Conservation (phyloP, 2,329 filamentous ascomycete genomes). For the Sclerotinia subarctica region DNA sequence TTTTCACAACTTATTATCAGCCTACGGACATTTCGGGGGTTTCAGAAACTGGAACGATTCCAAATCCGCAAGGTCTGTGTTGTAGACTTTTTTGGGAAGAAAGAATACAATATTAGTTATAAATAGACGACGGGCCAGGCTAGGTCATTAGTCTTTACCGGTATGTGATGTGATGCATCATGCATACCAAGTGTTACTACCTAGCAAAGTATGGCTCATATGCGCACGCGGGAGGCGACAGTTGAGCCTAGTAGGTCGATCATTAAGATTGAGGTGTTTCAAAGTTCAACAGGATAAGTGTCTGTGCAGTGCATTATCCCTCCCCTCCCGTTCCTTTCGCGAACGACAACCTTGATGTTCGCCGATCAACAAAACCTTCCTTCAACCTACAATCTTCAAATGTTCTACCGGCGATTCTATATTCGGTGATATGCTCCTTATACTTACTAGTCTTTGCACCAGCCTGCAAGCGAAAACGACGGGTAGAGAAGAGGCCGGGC, state of each 20-base stretch:
- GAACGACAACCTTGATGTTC: conserved; percentile 1
- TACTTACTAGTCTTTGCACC: neutral
- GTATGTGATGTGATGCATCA: neutral
- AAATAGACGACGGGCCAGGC: neutral
- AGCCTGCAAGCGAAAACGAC: too few relatives aligned
- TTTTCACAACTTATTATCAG: too few relatives aligned
- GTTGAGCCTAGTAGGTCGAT: neutral
- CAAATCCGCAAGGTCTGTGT: too few relatives aligned
- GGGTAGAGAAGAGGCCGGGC: too few relatives aligned
- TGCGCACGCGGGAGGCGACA: neutral
- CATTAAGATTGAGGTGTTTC: neutral
- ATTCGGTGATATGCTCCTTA: neutral
- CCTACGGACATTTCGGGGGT: too few relatives aligned
- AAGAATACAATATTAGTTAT: too few relatives aligned
- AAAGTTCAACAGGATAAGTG: neutral
- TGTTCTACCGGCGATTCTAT: neutral
- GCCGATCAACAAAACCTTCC: neutral
- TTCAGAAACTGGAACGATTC: too few relatives aligned
- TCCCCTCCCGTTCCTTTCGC: neutral
- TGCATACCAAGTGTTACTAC: neutral
- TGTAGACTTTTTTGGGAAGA: too few relatives aligned
- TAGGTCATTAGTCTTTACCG: neutral
- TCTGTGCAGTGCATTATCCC: conserved; percentile 1
- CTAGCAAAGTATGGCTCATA: neutral
- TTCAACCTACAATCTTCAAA: neutral